Evolutionary conservation across 1,139 yeast species (phyloP).

Genomic region (Candida gigantensis): DNA sequence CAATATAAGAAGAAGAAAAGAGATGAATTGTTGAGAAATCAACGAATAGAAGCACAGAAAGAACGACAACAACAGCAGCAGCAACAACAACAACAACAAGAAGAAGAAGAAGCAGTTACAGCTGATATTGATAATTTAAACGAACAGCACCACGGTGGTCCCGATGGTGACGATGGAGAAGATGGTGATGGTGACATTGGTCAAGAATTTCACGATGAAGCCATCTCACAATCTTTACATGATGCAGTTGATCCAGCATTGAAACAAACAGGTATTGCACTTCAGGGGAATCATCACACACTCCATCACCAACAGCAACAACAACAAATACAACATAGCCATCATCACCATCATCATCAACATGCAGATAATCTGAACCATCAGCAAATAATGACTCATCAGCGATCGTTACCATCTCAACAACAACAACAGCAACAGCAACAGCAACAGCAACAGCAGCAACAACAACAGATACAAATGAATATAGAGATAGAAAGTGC

Average conservation of each 20-base stretch:
- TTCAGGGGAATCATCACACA: constrained; percentile 6
- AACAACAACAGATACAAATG: constrained; percentile 4
- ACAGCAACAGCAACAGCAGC: too few species aligned
- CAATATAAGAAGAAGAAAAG: not conserved
- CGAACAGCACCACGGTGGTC: too few species aligned
- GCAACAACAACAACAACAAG: not conserved
- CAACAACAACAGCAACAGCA: constrained; percentile 4
- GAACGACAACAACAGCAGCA: not conserved
- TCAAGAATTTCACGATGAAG: not conserved
- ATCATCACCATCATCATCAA: constrained; percentile 6
- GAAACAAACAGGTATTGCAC: constrained; percentile 22
- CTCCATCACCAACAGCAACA: not conserved
- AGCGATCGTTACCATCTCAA: too few species aligned
- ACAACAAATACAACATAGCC: too few species aligned
- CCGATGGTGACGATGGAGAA: not conserved
- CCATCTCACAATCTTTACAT: constrained; percentile 14
- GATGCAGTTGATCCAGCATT: constrained; percentile 34
- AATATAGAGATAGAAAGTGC: constrained; percentile 31
- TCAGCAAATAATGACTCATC: constrained; percentile 1
- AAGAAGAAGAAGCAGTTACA: too few species aligned
- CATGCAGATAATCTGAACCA: not conserved
- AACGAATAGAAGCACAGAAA: constrained; percentile 2
- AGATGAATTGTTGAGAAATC: constrained; percentile 11
- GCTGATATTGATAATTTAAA: constrained; percentile 5
- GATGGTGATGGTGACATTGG: constrained; percentile 2